Evolutionary conservation across 1,284 basidiomycete genomes (phyloP), one percentile per base, ranked within the genome.

Genomic region (Naganishia albida): DNA sequence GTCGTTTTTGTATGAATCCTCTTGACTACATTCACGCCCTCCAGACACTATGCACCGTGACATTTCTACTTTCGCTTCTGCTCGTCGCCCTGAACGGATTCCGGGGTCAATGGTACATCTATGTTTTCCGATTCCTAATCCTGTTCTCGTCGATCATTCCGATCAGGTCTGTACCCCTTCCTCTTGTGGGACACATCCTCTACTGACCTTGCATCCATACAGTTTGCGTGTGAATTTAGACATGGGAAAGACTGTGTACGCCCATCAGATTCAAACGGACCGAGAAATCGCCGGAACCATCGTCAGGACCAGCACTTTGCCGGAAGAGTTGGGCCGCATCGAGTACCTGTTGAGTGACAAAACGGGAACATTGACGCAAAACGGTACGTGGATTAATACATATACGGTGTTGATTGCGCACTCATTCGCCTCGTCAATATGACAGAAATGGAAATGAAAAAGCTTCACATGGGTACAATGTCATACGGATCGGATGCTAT

Each of bases 231-330:
- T 99, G 67, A 99, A 99, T 73, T 84, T 99, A 56, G 96, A 99
- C 77, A 98, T 99, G 94, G 96, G 95, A 67, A 99, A 99, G 81
- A 98, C 94, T 0, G 91, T 98, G 48, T 99, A 99, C 73, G 92
- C 93, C 0, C 87, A 90, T 52, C 91, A 95, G 72, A 99, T 99
- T 67, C 93, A 94, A 87, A 87, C 85, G 67, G 96, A 99, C 78
- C 74, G 74, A 48, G 93, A 98, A 78, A 99, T 99, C 70, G 91
- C 92, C 0, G 86, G 88, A 54, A 98, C 96, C 1, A 95, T 99
- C 68, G 96, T 99, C 2, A 85, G 96, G 30, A 99, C 96, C 2
- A 93, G 90, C 72, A 99, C 96, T 3, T 82, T 99, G 3, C 96
- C 96, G 0, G 96, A 99, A 75, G 96, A 99, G 76, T 84, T 99